A percentile compares a stretch with the other conserved stretches of the same genome.
Evolutionary conservation across 1,139 yeast species (phyloP).

Genomic region (Scheffersomyces segobiensis): DNA sequence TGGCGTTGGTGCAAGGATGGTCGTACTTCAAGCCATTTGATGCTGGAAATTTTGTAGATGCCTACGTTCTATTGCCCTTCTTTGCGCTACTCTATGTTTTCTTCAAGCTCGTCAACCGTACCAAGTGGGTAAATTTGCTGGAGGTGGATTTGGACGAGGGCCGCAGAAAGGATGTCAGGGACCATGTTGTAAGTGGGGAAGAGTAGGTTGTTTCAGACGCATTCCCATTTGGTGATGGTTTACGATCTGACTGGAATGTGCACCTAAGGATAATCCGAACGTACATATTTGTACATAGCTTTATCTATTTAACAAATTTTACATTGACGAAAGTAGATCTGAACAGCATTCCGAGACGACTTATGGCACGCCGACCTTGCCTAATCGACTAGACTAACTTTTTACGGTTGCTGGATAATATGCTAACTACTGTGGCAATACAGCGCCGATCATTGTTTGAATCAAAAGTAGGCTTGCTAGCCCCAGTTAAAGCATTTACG

Average conservation of each 20-base stretch:
- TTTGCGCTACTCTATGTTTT: conserved; percentile 44
- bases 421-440: not conserved
- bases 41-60: conserved; percentile 63
- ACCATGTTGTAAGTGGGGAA: not conserved
- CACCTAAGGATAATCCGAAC: not conserved
- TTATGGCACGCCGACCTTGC: not conserved
- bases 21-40: conserved; percentile 60
- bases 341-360: not conserved
- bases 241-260: not conserved
- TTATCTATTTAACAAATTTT: not conserved
- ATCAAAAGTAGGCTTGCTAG: not conserved
- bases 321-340: not conserved
- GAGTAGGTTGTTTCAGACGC: not conserved
- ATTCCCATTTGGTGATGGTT: not conserved
- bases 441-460: not conserved
- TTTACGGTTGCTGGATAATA: not conserved
- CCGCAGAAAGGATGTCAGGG: conserved; percentile 28
- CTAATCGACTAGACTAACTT: not conserved
- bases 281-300: not conserved
- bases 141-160: conserved; percentile 51
- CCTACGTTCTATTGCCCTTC: conserved; percentile 62
- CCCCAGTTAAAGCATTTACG: not conserved
- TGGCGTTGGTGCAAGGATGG: conserved; percentile 72
- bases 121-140: conserved; percentile 40
- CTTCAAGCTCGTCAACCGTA: conserved; percentile 43